These are phyloP conservation scores for Vanilla planifolia DNA, from an alignment of 106 monocot species.

Conservation along the genomic window DNA sequence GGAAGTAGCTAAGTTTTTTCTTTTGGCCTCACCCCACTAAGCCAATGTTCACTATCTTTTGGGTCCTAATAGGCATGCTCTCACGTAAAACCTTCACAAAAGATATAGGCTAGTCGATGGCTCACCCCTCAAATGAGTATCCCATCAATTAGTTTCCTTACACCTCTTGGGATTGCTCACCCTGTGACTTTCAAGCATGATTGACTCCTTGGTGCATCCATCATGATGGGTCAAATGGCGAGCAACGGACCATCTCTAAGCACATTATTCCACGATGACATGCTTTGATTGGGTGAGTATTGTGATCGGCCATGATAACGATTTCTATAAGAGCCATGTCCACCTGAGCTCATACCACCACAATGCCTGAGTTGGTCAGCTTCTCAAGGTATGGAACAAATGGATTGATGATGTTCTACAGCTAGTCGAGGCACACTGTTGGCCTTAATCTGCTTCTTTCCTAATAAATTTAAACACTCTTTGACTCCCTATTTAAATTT, in stretches of 20 bases:
- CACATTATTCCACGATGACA: background rate
- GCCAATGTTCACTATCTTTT: background rate
- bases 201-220: background rate
- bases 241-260: no score
- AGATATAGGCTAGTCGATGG: background rate
- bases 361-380: constrained; percentile 14
- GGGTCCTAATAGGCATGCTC: background rate
- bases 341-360: constrained; percentile 10
- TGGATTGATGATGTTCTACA: constrained; percentile 10
- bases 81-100: background rate
- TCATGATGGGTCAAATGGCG: background rate
- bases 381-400: constrained; percentile 23
- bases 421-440: constrained; percentile 3
- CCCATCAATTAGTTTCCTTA: background rate
- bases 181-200: background rate
- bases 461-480: constrained; percentile 21
- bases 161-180: background rate
- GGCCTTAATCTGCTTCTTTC: constrained; percentile 24
- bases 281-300: background rate
- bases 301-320: no score
- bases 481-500: constrained; percentile 22
- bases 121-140: no score
- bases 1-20: no score
- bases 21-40: background rate
- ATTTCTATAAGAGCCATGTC: background rate